These are phyloP conservation scores for Cyberlindnera sargentensis DNA, from an alignment of 805 yeast genomes.

Conservation along the genomic window DNA sequence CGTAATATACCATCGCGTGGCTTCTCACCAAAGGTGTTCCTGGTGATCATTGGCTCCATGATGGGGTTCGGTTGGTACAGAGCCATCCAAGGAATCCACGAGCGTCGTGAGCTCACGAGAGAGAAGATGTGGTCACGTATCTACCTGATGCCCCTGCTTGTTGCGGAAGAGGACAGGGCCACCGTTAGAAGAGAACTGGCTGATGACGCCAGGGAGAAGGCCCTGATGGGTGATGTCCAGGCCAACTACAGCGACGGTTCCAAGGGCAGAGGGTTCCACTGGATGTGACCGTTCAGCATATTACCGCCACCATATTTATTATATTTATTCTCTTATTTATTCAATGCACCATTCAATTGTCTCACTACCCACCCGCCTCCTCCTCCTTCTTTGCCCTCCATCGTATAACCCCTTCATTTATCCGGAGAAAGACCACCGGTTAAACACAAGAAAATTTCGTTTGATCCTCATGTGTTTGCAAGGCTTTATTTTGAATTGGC, in stretches of 20 bases:
- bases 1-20: slow-evolving; percentile 82
- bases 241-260: slow-evolving; percentile 36
- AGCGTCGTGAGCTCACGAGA: slow-evolving; percentile 65
- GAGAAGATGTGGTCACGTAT: slow-evolving; percentile 77
- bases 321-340: too few relatives aligned
- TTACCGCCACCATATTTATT: too few relatives aligned
- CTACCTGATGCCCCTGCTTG: slow-evolving; percentile 61
- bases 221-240: slow-evolving; percentile 54
- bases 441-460: too few relatives aligned
- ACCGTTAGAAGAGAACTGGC: slow-evolving; percentile 62
- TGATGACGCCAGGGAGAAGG: slow-evolving; percentile 62
- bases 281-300: slow-evolving; percentile 9
- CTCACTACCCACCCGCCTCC: too few relatives aligned
- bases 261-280: slow-evolving; percentile 29
- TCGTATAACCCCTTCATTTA: too few relatives aligned
- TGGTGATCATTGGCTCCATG: slow-evolving; percentile 55
- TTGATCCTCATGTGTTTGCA: too few relatives aligned
- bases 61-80: slow-evolving; percentile 69
- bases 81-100: slow-evolving; percentile 60
- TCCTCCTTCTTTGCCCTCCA: too few relatives aligned
- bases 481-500: too few relatives aligned
- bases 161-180: slow-evolving; percentile 81
- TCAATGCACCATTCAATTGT: too few relatives aligned
- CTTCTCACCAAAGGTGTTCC: slow-evolving; percentile 68
- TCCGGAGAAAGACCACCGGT: too few relatives aligned